Conservation (phyloP, 2,329 filamentous ascomycete genomes). For the Penicillium polonicum region DNA sequence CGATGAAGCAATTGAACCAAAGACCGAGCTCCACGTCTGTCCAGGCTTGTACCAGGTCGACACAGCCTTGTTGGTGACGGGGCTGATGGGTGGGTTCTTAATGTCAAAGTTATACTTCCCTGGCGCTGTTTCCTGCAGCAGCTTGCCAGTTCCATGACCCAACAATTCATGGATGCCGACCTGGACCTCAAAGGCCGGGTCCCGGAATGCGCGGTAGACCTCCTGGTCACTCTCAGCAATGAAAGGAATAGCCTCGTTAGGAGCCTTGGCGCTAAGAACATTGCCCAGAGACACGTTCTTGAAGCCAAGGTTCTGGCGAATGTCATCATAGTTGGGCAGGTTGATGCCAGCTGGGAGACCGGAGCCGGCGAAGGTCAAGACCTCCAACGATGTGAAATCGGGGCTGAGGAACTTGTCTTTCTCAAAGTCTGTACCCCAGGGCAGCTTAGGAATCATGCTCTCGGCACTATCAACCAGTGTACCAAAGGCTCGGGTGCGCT, state of each 20-base stretch:
- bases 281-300: constrained; percentile 84
- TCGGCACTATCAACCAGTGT: constrained; percentile 80
- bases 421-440: constrained; percentile 86
- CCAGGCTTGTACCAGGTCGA: constrained; percentile 90
- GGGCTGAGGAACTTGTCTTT: constrained; percentile 95
- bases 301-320: constrained; percentile 63
- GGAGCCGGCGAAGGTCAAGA: constrained; percentile 72
- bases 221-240: constrained; percentile 75
- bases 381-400: constrained; percentile 93
- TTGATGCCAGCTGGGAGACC: constrained; percentile 63
- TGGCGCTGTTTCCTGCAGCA: constrained; percentile 81
- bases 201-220: constrained; percentile 77
- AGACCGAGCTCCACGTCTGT: constrained; percentile 92
- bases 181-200: constrained; percentile 89
- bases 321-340: constrained; percentile 58
- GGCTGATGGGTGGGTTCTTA: constrained; percentile 75
- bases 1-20: constrained; percentile 79
- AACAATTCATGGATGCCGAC: constrained; percentile 89
- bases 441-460: constrained; percentile 79
- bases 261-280: constrained; percentile 84
- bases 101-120: constrained; percentile 87
- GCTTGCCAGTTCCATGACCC: constrained; percentile 88
- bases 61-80: constrained; percentile 73
- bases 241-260: constrained; percentile 89
- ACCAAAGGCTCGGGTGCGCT: constrained; percentile 83